A percentile compares a stretch with the other conserved stretches of the same genome.
Evolutionary conservation across 306 rosid species (phyloP).

Genomic region (Fragaria vesca): DNA sequence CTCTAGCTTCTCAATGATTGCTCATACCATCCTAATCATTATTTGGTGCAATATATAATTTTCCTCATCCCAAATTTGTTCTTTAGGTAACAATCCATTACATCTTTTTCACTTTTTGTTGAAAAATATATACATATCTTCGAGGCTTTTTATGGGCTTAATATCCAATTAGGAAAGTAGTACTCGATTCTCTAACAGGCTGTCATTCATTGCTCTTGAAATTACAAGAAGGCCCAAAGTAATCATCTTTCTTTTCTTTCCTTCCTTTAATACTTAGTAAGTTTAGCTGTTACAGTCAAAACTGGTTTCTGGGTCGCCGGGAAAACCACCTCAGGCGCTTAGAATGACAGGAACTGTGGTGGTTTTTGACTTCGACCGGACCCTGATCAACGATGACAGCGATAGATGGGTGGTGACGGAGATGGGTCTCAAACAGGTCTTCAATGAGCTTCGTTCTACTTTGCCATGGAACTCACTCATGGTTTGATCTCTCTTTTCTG

Average conservation of each 20-base stretch:
- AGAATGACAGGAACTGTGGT: conserved; percentile 46
- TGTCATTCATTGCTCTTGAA: not conserved
- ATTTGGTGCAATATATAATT: not conserved
- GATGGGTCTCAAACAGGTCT: conserved; percentile 57
- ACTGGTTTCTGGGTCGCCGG: conserved; percentile 15
- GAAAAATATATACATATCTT: not conserved
- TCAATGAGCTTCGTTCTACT: conserved; percentile 54
- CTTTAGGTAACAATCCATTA: not conserved
- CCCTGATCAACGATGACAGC: conserved; percentile 80
- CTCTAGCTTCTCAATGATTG: not conserved
- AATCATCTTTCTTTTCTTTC: not conserved
- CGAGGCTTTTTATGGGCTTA: not conserved
- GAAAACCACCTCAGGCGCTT: conserved; percentile 20
- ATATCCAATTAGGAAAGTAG: not conserved
- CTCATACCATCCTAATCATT: conserved; percentile 1
- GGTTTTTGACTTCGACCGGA: conserved; percentile 72
- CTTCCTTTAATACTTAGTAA: not conserved
- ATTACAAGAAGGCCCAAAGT: not conserved
- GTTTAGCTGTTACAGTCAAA: conserved; percentile 6
- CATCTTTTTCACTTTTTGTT: not conserved
- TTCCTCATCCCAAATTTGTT: not conserved
- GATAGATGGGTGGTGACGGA: conserved; percentile 62
- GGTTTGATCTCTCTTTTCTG: conserved; percentile 31
- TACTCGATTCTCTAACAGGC: not conserved
- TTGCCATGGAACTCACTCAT: conserved; percentile 72